Percentiles rank a stretch among this genome's conserved stretches.
Evolutionary conservation across 768 basidiomycete genomes (phyloP).

Genomic region (Tulasnella calospora): DNA sequence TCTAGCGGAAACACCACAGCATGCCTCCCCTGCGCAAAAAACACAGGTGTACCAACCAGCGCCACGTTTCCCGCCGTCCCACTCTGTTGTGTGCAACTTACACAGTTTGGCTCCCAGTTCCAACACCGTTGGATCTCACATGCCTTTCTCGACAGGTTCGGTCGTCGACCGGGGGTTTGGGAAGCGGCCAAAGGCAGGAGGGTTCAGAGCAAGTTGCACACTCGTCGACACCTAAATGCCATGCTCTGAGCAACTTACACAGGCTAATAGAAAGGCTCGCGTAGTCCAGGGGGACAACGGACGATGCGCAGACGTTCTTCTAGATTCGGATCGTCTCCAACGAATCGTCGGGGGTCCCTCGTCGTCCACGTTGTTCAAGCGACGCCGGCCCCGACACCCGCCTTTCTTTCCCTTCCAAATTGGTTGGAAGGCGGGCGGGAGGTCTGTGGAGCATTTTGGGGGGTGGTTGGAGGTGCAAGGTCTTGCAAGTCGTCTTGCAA

Average conservation of each 20-base stretch:
- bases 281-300: neutral
- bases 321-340: neutral
- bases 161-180: neutral
- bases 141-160: slow-evolving; percentile 2
- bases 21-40: slow-evolving; percentile 15
- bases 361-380: slow-evolving; percentile 4
- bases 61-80: neutral
- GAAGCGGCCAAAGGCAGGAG: slow-evolving; percentile 6
- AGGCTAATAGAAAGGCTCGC: neutral
- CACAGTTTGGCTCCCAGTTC: slow-evolving; percentile 10
- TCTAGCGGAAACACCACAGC: neutral
- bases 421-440: neutral
- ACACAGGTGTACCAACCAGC: slow-evolving; percentile 4
- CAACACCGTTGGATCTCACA: neutral
- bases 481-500: neutral
- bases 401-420: neutral
- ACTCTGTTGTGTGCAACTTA: slow-evolving; percentile 13
- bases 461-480: neutral
- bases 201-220: slow-evolving; percentile 10
- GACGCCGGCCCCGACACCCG: neutral
- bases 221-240: slow-evolving; percentile 1
- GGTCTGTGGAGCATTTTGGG: neutral
- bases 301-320: neutral
- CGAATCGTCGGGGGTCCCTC: slow-evolving; percentile 2
- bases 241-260: slow-evolving; percentile 6